These are phyloP conservation scores for Combretum micranthum DNA, from an alignment of 345 rosid genomes.

Conservation along the genomic window DNA sequence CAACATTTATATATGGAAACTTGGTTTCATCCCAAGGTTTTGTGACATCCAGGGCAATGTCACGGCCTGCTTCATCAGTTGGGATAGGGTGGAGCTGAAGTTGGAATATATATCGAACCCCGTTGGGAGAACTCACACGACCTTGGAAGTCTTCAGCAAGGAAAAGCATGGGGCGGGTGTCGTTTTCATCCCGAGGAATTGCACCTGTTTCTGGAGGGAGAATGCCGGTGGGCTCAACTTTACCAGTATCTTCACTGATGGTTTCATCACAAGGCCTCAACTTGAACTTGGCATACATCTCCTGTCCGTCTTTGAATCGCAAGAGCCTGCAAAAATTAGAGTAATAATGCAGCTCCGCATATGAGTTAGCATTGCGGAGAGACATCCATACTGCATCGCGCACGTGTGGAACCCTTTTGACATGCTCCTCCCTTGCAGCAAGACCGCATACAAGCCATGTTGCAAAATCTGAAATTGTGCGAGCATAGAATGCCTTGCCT, in stretches of 20 bases:
- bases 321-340: conserved; percentile 53
- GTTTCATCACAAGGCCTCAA: conserved; percentile 36
- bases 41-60: conserved; percentile 53
- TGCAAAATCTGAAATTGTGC: conserved; percentile 53
- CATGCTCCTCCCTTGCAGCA: conserved; percentile 52
- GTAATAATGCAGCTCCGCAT: conserved; percentile 46
- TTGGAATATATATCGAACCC: conserved; percentile 52
- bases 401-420: conserved; percentile 45
- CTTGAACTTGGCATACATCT: conserved; percentile 63
- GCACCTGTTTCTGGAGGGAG: conserved; percentile 83
- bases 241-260: conserved; percentile 43
- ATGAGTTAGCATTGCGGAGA: conserved; percentile 41
- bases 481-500: conserved; percentile 60
- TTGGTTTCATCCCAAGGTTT: conserved; percentile 49
- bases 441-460: conserved; percentile 71
- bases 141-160: conserved; percentile 51
- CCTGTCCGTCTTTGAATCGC: conserved; percentile 48
- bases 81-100: conserved; percentile 43
- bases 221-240: conserved; percentile 53
- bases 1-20: conserved; percentile 42
- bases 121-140: conserved; percentile 35
- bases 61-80: conserved; percentile 28
- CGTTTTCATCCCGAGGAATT: conserved; percentile 46
- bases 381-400: conserved; percentile 64
- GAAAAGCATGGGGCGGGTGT: conserved; percentile 50